Percentiles rank a stretch among this genome's conserved stretches.
Evolutionary conservation across 345 rosid species (phyloP).

Genomic region (Brassica carinata): DNA sequence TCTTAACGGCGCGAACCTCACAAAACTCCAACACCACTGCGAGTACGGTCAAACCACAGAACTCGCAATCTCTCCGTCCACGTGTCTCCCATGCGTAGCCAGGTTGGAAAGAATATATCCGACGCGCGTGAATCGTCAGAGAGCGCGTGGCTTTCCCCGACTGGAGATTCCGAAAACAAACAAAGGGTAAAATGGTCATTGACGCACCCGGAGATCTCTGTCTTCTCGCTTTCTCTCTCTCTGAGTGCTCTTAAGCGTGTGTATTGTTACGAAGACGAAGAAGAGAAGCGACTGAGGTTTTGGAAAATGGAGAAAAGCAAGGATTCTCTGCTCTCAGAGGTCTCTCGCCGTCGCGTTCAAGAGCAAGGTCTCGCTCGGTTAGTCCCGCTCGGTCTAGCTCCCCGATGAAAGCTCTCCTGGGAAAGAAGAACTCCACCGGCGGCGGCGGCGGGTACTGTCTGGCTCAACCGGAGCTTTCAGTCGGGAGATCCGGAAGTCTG

Average conservation of each 20-base stretch:
- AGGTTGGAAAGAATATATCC: constrained; percentile 27
- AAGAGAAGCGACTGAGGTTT: neutral
- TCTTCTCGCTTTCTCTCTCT: constrained; percentile 34
- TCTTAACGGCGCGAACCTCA: constrained; percentile 39
- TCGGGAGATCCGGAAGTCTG: constrained; percentile 76
- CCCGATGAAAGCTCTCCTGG: constrained; percentile 51
- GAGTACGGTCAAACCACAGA: neutral
- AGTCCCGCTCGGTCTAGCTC: constrained; percentile 65
- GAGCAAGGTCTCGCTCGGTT: constrained; percentile 61
- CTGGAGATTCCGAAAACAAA: neutral
- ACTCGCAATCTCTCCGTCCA: constrained; percentile 28
- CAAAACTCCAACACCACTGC: constrained; percentile 3
- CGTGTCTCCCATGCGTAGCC: constrained; percentile 42
- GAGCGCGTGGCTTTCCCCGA: constrained; percentile 18
- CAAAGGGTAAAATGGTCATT: constrained; percentile 31
- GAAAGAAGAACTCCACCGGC: constrained; percentile 42
- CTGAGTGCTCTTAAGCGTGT: neutral
- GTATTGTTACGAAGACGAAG: neutral
- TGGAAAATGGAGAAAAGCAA: constrained; percentile 74
- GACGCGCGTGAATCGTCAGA: constrained; percentile 7
- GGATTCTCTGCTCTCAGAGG: constrained; percentile 88
- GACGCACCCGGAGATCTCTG: constrained; percentile 27
- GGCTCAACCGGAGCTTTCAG: constrained; percentile 50
- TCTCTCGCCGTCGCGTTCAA: constrained; percentile 82
- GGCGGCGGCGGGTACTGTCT: constrained; percentile 39